A percentile compares a stretch with the other conserved stretches of the same genome.
Conservation (phyloP, 495 filamentous ascomycete species). For the Penicillium angulare region DNA sequence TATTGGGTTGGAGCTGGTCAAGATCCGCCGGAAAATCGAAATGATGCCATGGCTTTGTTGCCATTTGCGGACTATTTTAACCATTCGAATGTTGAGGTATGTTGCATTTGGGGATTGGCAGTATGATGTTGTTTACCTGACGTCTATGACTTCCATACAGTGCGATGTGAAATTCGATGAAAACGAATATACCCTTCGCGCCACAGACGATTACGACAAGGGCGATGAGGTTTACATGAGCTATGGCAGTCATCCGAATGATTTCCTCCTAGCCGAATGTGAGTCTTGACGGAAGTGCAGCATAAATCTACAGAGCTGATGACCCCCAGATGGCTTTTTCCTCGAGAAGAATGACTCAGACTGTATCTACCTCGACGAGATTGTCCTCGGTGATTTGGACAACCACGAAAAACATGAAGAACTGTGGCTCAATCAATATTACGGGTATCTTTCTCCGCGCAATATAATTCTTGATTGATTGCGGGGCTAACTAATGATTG, state of each 20-base stretch:
- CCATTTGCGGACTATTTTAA: conserved; percentile 91
- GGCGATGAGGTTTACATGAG: conserved; percentile 78
- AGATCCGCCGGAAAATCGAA: conserved; percentile 50
- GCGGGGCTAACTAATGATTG: neutral
- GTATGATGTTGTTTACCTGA: neutral
- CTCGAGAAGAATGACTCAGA: conserved; percentile 68
- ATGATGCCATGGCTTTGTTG: conserved; percentile 76
- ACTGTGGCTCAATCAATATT: conserved; percentile 58
- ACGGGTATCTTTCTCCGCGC: conserved; percentile 45
- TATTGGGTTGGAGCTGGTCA: conserved; percentile 59
- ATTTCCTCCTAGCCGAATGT: conserved; percentile 79
- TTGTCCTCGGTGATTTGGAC: conserved; percentile 54
- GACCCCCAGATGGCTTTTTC: conserved; percentile 66
- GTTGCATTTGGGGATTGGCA: conserved; percentile 6
- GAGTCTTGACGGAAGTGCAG: conserved; percentile 7
- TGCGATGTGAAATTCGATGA: conserved; percentile 62
- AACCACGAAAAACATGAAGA: conserved; percentile 42
- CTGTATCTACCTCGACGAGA: conserved; percentile 64
- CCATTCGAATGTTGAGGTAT: conserved; percentile 57
- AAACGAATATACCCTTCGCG: conserved; percentile 60
- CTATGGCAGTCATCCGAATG: conserved; percentile 78
- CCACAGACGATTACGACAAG: conserved; percentile 49
- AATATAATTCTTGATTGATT: neutral
- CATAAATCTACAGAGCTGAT: neutral
- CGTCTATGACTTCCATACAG: conserved; percentile 17